A percentile compares a stretch with the other conserved stretches of the same genome.
Evolutionary conservation across 371 early-diverging fungal genomes (phyloP).

Genomic region (Chytridiales sp.): DNA sequence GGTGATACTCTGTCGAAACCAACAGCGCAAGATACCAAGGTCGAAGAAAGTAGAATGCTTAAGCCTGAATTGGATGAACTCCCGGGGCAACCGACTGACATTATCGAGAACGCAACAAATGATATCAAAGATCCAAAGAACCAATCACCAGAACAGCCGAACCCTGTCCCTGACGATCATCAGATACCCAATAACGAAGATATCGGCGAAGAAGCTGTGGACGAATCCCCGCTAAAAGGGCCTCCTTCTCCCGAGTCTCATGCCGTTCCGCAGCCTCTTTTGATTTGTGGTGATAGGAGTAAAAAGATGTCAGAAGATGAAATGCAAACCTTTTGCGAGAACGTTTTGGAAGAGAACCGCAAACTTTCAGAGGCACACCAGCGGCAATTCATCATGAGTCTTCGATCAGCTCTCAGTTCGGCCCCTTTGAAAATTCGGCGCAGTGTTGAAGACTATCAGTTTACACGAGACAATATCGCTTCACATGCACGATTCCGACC

Average conservation of each 20-base stretch:
- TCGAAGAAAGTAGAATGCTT: no score
- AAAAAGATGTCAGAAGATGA: constrained; percentile 5
- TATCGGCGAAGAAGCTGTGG: background rate
- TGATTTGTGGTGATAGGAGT: background rate
- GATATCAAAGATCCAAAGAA: constrained; percentile 2
- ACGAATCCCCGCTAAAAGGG: background rate
- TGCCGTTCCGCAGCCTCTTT: constrained; percentile 4
- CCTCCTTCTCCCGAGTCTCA: background rate
- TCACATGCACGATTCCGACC: constrained; percentile 12
- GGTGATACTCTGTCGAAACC: background rate
- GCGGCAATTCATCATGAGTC: background rate
- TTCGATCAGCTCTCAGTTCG: background rate
- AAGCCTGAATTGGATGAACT: no score
- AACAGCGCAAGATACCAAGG: background rate
- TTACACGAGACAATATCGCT: background rate
- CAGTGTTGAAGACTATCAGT: constrained; percentile 19
- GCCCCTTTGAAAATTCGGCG: constrained; percentile 11
- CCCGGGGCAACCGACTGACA: constrained; percentile 6
- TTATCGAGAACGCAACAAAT: background rate
- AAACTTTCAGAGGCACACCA: background rate
- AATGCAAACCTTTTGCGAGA: background rate
- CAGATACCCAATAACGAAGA: background rate
- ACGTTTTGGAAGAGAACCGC: constrained; percentile 20
- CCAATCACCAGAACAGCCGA: no score
- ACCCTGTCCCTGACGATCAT: no score